A percentile compares a stretch with the other conserved stretches of the same genome.
These are phyloP conservation scores for Fusarium sambucinum DNA, from an alignment of 2,329 filamentous ascomycete species.

Conservation along the genomic window DNA sequence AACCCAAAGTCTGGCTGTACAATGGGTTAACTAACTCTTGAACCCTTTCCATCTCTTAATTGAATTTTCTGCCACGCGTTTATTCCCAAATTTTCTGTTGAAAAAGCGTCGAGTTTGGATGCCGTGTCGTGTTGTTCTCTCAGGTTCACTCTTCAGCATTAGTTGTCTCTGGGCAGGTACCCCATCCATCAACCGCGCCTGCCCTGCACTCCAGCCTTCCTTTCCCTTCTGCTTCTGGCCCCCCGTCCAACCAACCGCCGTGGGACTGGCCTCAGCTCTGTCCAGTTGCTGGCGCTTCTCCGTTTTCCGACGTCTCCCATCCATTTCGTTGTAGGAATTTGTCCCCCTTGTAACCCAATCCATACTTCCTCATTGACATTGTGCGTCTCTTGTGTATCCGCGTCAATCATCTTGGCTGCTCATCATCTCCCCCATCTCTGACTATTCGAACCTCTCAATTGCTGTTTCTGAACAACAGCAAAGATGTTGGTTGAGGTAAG, in stretches of 20 bases:
- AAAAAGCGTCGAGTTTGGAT: background rate
- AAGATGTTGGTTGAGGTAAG: constrained; percentile 56
- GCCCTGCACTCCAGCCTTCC: constrained; percentile 20
- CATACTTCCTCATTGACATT: constrained; percentile 12
- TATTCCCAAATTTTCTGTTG: background rate
- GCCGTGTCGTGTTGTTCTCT: constrained; percentile 8
- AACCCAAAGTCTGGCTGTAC: background rate
- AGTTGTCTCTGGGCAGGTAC: constrained; percentile 11
- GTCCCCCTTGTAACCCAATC: constrained; percentile 39
- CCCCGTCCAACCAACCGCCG: constrained; percentile 29
- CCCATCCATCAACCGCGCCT: constrained; percentile 14
- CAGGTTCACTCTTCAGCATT: background rate
- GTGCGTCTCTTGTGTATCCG: constrained; percentile 25
- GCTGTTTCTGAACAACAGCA: constrained; percentile 21
- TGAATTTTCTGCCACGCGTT: background rate
- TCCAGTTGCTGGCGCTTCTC: constrained; percentile 9
- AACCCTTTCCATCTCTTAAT: background rate
- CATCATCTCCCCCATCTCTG: constrained; percentile 21
- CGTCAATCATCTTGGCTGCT: constrained; percentile 31
- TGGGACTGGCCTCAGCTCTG: constrained; percentile 18
- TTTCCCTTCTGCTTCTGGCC: constrained; percentile 1
- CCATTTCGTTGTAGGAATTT: constrained; percentile 40
- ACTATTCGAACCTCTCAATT: constrained; percentile 19
- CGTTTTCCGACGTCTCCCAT: constrained; percentile 36
- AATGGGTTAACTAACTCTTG: background rate